Conservation (phyloP, 2,329 filamentous ascomycete genomes). For the Curvularia hawaiiensis region DNA sequence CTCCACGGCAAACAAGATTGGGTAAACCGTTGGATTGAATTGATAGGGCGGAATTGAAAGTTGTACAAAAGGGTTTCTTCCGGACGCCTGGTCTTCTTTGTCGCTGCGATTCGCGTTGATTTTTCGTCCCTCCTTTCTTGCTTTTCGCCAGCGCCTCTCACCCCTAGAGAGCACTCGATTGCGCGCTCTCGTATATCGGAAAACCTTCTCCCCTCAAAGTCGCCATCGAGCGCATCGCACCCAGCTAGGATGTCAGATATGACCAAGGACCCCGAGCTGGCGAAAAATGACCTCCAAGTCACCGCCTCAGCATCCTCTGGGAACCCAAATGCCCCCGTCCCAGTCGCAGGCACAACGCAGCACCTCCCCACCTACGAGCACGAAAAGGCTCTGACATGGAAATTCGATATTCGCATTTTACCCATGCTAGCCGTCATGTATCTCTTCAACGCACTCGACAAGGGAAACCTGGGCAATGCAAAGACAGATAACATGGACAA, state of each 20-base stretch:
- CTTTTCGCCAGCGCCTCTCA: not conserved
- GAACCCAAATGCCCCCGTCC: conserved; percentile 24
- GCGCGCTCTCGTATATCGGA: not conserved
- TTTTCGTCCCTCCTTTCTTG: not conserved
- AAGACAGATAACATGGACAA: conserved; percentile 54
- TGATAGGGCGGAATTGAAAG: not conserved
- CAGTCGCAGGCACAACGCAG: conserved; percentile 36
- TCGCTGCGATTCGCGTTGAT: not conserved
- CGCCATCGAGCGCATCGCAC: not conserved
- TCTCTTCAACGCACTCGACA: conserved; percentile 55
- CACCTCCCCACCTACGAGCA: conserved; percentile 45
- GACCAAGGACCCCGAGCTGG: conserved; percentile 36
- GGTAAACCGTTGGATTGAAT: conserved; percentile 5
- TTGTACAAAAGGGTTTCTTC: conserved; percentile 16
- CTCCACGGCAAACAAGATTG: conserved; percentile 18
- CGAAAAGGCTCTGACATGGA: conserved; percentile 55
- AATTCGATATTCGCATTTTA: conserved; percentile 61
- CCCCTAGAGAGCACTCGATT: not conserved
- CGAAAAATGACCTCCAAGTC: conserved; percentile 37
- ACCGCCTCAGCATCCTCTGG: conserved; percentile 34
- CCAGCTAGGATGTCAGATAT: conserved; percentile 27
- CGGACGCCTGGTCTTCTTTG: not conserved
- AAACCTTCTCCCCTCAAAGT: not conserved
- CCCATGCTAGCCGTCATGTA: conserved; percentile 66
- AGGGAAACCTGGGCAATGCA: conserved; percentile 49